Evolutionary conservation across 148 eudicot species (phyloP), one percentile per base, ranked within the genome.

Genomic region (Rhododendron ovatum): DNA sequence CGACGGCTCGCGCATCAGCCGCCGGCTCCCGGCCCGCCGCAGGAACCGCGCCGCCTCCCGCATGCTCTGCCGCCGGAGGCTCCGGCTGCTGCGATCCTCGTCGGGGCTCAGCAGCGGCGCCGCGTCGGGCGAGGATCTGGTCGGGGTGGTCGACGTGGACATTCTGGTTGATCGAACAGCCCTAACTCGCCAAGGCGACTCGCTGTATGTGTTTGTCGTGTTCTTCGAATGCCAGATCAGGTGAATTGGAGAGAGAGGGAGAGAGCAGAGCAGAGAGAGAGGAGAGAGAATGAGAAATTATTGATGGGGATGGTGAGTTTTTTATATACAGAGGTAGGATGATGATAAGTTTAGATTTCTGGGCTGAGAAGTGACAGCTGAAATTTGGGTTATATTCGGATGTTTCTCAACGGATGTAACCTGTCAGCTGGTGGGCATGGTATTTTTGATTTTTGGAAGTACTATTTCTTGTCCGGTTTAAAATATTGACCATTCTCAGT

Each of bases 41-140:
- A 95, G 90, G 85, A 95, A 89, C 30, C 92, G 89, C 11, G 96
- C 91, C 7, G 98, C 96, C 26, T 87, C 94, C 5, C 91, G 92
- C 69, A 93, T 84, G 15, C 91, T 85, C 26, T 86, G 91, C 0
- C 90, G 91, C 13, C 91, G 89, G n/a, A 51, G 87, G 24, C 26
- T 88, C 24, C 69, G 82, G 0, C n/a, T 87, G 73, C 9, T n/a
- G 22, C 59, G 84, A 48, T 81, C 89, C 41, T 87, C 88, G 51
- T 79, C 67, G 80, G 83, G 15, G 84, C 13, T 50, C 12, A 90
- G 78, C 26, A 91, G 77, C 79, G 95, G 92, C 45, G 91, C 43
- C 7, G 84, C 1, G n/a, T 81, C 78, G 0, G 83, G n/a, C 47
- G 87, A 85, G 8, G 84, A 86, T 50, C 80, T 15, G 13, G n/a